Conservation (phyloP, 306 rosid species). For the Arachis stenosperma region DNA sequence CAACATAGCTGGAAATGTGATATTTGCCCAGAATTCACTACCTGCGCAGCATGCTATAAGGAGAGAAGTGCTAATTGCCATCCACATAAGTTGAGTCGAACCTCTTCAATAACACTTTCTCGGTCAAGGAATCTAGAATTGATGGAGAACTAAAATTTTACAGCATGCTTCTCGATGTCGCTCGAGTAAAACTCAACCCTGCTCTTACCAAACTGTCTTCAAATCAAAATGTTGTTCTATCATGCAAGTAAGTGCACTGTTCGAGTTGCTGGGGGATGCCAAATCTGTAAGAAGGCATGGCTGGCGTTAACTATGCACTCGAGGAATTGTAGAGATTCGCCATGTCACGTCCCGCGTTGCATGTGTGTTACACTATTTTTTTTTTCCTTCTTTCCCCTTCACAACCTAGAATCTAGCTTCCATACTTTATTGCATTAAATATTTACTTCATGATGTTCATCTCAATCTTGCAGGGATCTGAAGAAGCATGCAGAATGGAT, state of each 20-base stretch:
- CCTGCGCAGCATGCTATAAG: constrained; percentile 51
- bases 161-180: constrained; percentile 45
- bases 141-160: constrained; percentile 21
- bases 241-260: constrained; percentile 50
- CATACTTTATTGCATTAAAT: neutral
- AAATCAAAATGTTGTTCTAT: constrained; percentile 41
- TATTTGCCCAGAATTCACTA: constrained; percentile 46
- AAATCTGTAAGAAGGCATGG: constrained; percentile 49
- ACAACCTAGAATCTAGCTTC: neutral
- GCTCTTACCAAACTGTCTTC: constrained; percentile 45
- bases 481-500: constrained; percentile 35
- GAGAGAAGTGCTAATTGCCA: constrained; percentile 49
- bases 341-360: constrained; percentile 53
- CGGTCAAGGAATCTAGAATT: constrained; percentile 14
- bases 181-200: constrained; percentile 35
- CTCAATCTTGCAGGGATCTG: constrained; percentile 46
- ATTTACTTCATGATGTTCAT: constrained; percentile 24
- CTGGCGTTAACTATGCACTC: constrained; percentile 32
- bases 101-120: constrained; percentile 8
- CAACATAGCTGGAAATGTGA: constrained; percentile 52
- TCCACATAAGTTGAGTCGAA: constrained; percentile 47
- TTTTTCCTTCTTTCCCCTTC: neutral
- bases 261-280: constrained; percentile 44
- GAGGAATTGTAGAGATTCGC: constrained; percentile 38
- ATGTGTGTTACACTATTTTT: constrained; percentile 32